Percentiles rank a stretch among this genome's conserved stretches.
phyloP scores from a whole-genome alignment of 73 alveolate genomes.

The Paramecium bursaria region DNA sequence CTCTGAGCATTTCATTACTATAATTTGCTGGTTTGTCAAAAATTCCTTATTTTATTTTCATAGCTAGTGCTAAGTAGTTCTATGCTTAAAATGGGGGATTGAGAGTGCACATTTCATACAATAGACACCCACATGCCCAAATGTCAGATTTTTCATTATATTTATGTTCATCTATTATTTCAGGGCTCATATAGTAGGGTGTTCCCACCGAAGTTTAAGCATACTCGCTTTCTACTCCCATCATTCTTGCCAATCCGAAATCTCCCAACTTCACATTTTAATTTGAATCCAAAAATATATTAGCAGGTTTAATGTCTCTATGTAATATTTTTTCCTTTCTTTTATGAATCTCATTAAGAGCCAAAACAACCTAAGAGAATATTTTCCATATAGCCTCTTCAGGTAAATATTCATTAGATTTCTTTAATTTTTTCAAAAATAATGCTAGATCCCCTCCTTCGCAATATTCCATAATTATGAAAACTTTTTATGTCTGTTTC shows the following conservation, averaged over 20 bases:
- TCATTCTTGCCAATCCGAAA: slow-evolving; percentile 91
- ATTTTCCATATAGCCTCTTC: slow-evolving; percentile 96
- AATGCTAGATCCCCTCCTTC: slow-evolving; percentile 95
- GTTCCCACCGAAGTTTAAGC: slow-evolving; percentile 98
- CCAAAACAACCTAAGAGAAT: slow-evolving; percentile 85
- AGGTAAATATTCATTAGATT: slow-evolving; percentile 77
- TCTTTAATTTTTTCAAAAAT: slow-evolving; percentile 81
- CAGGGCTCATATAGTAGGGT: slow-evolving; percentile 98
- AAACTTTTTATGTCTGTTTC: slow-evolving; percentile 84
- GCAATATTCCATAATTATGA: slow-evolving; percentile 95
- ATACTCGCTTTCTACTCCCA: slow-evolving; percentile 86
- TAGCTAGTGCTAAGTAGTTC: slow-evolving; percentile 87
- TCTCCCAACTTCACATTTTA: slow-evolving; percentile 92
- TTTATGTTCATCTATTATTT: slow-evolving; percentile 90
- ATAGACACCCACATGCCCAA: slow-evolving; percentile 95
- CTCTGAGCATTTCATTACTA: slow-evolving; percentile 89
- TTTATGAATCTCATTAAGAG: slow-evolving; percentile 91
- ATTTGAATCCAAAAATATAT: slow-evolving; percentile 86
- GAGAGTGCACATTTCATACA: slow-evolving; percentile 90
- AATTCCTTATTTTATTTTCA: slow-evolving; percentile 86
- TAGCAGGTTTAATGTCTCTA: slow-evolving; percentile 94
- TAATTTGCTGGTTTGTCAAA: slow-evolving; percentile 82
- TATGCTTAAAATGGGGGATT: slow-evolving; percentile 95
- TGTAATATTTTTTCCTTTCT: slow-evolving; percentile 85
- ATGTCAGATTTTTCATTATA: slow-evolving; percentile 97